Conservation (phyloP, 1,284 basidiomycete species). For the Phylloboletellus chloephorus region DNA sequence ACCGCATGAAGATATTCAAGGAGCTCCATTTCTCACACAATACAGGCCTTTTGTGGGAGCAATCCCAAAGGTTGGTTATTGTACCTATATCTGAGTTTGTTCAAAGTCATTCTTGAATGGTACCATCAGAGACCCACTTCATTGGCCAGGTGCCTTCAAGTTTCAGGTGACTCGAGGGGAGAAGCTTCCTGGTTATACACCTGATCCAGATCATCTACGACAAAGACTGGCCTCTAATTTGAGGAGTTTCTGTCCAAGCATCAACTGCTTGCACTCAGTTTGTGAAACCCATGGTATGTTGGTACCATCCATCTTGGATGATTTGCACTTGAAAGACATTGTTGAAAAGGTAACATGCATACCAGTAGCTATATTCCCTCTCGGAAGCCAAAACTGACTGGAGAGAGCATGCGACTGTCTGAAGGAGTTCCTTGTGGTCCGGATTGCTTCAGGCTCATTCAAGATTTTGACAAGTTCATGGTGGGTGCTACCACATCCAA, state of each 20-base stretch:
- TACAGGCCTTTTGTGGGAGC: conserved; percentile 29
- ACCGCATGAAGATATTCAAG: conserved; percentile 31
- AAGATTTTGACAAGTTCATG: conserved; percentile 21
- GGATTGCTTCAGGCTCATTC: conserved; percentile 37
- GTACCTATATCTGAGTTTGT: too few relatives aligned
- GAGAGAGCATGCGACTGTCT: conserved; percentile 26
- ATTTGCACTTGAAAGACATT: not conserved
- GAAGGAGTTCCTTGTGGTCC: conserved; percentile 34
- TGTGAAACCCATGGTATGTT: conserved; percentile 47
- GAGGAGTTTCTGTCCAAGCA: conserved; percentile 47
- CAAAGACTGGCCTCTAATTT: conserved; percentile 34
- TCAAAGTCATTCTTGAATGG: not conserved
- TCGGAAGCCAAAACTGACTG: conserved; percentile 30
- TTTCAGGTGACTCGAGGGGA: not conserved
- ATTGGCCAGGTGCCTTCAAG: conserved; percentile 24
- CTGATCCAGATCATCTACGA: conserved; percentile 24
- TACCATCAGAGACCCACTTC: conserved; percentile 22
- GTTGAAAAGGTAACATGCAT: conserved; percentile 11
- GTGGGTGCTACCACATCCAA: conserved; percentile 1
- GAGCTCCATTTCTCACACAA: conserved; percentile 14
- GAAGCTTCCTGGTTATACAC: conserved; percentile 13
- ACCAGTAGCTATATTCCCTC: conserved; percentile 22
- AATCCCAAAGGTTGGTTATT: conserved; percentile 34
- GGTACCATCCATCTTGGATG: not conserved
- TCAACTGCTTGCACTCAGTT: conserved; percentile 45